Evolutionary conservation across 2,329 filamentous ascomycete genomes (phyloP).

Genomic region (Zelopaecilomyces penicillatus): DNA sequence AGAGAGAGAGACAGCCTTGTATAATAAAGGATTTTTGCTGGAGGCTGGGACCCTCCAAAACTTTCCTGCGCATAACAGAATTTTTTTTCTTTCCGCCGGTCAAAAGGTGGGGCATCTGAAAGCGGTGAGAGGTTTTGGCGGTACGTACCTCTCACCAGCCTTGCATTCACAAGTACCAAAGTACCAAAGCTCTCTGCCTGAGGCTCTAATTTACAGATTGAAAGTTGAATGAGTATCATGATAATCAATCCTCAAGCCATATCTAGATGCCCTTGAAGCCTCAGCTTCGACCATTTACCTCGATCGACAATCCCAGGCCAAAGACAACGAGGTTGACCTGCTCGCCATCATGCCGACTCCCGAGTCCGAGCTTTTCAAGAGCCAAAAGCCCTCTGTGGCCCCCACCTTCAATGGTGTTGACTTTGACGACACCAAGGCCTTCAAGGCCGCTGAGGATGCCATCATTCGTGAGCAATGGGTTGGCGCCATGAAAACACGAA

Average conservation of each 20-base stretch:
- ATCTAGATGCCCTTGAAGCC: conserved; percentile 4
- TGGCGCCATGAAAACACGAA: conserved; percentile 76
- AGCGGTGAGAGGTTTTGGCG: conserved; percentile 25
- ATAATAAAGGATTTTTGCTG: not conserved
- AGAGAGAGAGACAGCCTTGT: too few species aligned
- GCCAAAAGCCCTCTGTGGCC: conserved; percentile 73
- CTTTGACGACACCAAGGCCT: conserved; percentile 70
- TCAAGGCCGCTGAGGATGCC: conserved; percentile 77
- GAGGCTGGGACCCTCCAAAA: conserved; percentile 8
- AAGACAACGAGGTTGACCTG: conserved; percentile 7
- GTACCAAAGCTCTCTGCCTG: conserved; percentile 3
- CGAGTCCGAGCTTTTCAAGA: conserved; percentile 73
- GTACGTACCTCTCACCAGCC: conserved; percentile 7
- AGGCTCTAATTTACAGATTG: conserved; percentile 3
- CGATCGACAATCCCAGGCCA: conserved; percentile 3
- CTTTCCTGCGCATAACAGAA: not conserved
- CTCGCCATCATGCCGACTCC: conserved; percentile 62
- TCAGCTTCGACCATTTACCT: conserved; percentile 12
- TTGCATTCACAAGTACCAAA: not conserved
- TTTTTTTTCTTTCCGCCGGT: conserved; percentile 25
- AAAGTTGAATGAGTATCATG: conserved; percentile 11
- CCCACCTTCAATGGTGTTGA: conserved; percentile 82
- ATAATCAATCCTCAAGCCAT: conserved; percentile 16
- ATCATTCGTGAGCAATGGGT: conserved; percentile 85
- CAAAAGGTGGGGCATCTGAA: conserved; percentile 24